These are phyloP conservation scores for Pythium vanterpoolii DNA, from an alignment of 352 stramenopile genomes.

Conservation along the genomic window DNA sequence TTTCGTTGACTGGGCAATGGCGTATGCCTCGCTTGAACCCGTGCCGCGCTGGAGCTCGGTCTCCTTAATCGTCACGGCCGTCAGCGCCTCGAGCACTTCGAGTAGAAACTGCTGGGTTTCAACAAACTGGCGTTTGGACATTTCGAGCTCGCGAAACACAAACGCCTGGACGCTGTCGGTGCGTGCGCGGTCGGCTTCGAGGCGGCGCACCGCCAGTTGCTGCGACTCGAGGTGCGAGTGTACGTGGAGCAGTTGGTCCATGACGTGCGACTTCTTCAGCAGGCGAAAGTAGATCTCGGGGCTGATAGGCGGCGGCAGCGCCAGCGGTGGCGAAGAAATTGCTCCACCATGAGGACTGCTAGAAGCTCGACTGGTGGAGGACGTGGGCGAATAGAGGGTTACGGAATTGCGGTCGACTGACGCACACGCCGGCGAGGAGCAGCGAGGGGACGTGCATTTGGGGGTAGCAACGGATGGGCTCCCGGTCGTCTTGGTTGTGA, in stretches of 20 bases:
- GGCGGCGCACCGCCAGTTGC: conserved; percentile 38
- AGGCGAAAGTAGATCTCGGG: conserved; percentile 62
- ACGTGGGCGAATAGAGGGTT: not conserved
- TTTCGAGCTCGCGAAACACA: conserved; percentile 50
- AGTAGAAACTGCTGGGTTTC: conserved; percentile 52
- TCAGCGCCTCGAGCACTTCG: conserved; percentile 46
- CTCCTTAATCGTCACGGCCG: conserved; percentile 36
- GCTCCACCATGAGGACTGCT: not conserved
- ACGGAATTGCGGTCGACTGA: conserved; percentile 2
- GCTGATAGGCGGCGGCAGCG: conserved; percentile 28
- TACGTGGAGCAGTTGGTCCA: conserved; percentile 49
- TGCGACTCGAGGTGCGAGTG: conserved; percentile 37
- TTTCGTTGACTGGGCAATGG: conserved; percentile 15
- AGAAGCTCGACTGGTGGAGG: not conserved
- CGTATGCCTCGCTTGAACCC: conserved; percentile 6
- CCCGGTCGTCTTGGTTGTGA: not conserved
- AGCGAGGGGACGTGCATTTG: conserved; percentile 13
- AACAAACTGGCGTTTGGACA: conserved; percentile 47
- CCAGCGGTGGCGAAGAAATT: not conserved
- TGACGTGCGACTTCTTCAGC: conserved; percentile 63
- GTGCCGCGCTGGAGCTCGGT: conserved; percentile 29
- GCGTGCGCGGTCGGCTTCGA: conserved; percentile 45
- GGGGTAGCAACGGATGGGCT: not conserved
- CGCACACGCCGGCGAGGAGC: conserved; percentile 2
- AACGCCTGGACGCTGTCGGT: conserved; percentile 46